Evolutionary conservation across 441 rosid genomes (phyloP).

Genomic region (Bruguiera hainesii): DNA sequence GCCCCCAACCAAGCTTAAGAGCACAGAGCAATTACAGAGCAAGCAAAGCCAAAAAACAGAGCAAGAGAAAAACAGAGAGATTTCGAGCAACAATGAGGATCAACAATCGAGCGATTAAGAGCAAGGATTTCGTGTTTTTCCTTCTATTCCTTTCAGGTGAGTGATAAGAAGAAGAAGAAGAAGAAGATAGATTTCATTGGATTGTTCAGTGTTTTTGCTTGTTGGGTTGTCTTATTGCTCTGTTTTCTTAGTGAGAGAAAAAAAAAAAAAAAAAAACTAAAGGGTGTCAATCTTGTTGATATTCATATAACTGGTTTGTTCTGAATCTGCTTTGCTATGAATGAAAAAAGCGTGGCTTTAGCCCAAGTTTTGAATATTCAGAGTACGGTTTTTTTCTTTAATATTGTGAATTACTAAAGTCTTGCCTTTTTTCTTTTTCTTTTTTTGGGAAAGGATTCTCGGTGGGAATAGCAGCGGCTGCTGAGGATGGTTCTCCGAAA

Average conservation of each 20-base stretch:
- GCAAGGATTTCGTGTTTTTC: slow-evolving; percentile 10
- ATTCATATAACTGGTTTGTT: background rate
- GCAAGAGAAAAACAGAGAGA: background rate
- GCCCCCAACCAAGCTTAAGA: too few relatives aligned
- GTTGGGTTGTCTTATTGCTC: background rate
- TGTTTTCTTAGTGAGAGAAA: background rate
- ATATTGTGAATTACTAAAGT: background rate
- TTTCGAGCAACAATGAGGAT: slow-evolving; percentile 18
- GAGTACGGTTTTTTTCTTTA: background rate
- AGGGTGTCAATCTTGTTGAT: background rate
- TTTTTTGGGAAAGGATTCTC: slow-evolving; percentile 21
- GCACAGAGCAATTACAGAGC: background rate
- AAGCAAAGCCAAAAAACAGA: background rate
- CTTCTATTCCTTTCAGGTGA: slow-evolving; percentile 34
- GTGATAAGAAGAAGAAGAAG: background rate
- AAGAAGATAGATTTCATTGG: too few relatives aligned
- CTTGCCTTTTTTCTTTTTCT: background rate
- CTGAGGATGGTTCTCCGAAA: slow-evolving; percentile 21
- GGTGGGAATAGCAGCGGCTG: slow-evolving; percentile 26
- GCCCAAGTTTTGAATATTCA: background rate
- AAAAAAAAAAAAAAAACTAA: too few relatives aligned
- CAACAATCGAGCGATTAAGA: slow-evolving; percentile 1
- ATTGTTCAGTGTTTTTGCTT: background rate
- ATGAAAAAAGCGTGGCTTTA: too few relatives aligned
- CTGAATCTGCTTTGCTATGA: background rate